A percentile compares a stretch with the other conserved stretches of the same genome.
Evolutionary conservation across 1,139 yeast genomes (phyloP).

Genomic region (Saccharomyces hybrid): DNA sequence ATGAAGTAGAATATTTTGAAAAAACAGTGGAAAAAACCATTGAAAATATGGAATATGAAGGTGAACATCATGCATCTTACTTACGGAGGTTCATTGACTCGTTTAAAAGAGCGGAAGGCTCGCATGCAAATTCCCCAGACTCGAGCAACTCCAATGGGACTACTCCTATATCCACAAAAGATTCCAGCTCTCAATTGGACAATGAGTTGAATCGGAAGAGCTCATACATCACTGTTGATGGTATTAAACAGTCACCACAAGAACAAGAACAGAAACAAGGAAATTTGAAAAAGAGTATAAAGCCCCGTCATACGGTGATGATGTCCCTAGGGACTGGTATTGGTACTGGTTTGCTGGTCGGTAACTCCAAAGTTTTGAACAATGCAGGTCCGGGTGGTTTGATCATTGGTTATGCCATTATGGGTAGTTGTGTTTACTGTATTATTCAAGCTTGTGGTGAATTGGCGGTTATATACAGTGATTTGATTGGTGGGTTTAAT

Average conservation of each 20-base stretch:
- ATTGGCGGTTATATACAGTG: conserved; percentile 63
- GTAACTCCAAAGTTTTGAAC: conserved; percentile 59
- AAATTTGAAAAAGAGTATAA: conserved; percentile 41
- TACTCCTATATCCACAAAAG: neutral
- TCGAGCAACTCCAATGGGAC: neutral
- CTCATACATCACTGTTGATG: neutral
- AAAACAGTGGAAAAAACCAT: conserved; percentile 7
- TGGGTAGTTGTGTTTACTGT: conserved; percentile 64
- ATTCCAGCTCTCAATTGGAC: conserved; percentile 1
- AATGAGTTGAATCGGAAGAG: conserved; percentile 2
- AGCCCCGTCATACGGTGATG: conserved; percentile 50
- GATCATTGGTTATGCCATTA: conserved; percentile 57
- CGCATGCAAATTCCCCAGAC: conserved; percentile 5
- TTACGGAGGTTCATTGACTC: conserved; percentile 23
- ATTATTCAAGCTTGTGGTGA: conserved; percentile 85
- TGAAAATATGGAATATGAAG: conserved; percentile 1
- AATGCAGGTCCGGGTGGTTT: conserved; percentile 80
- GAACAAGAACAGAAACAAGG: conserved; percentile 12
- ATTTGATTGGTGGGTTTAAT: conserved; percentile 73
- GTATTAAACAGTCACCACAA: neutral
- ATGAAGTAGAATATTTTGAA: conserved; percentile 21
- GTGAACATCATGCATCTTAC: conserved; percentile 2
- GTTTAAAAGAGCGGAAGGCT: conserved; percentile 24
- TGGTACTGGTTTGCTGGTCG: conserved; percentile 73
- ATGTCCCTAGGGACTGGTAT: conserved; percentile 81